phyloP scores from a whole-genome alignment of 2,329 filamentous ascomycete genomes.

The Aureobasidium sp. region DNA sequence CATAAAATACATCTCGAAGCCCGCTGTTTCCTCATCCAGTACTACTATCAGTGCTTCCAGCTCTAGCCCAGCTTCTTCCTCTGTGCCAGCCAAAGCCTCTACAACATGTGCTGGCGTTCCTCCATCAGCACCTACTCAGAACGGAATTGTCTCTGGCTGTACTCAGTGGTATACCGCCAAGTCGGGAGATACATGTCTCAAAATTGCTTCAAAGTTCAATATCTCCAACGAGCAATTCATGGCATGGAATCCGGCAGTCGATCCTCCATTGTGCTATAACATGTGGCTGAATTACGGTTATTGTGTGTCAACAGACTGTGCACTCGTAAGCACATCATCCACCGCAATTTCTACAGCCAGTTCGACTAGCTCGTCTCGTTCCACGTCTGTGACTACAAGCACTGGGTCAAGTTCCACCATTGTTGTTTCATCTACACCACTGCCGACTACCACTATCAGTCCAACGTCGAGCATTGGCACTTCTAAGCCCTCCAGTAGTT shows the following conservation, averaged over 20 bases:
- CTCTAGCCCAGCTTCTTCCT: neutral
- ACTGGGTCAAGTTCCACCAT: slow-evolving; percentile 41
- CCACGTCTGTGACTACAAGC: slow-evolving; percentile 19
- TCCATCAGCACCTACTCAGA: slow-evolving; percentile 21
- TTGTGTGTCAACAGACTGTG: slow-evolving; percentile 21
- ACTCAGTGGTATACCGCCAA: slow-evolving; percentile 23
- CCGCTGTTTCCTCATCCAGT: neutral
- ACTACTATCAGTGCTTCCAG: neutral
- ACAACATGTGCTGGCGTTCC: slow-evolving; percentile 13
- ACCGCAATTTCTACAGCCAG: neutral
- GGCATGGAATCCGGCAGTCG: slow-evolving; percentile 24
- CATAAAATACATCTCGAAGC: slow-evolving; percentile 48
- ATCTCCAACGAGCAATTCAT: slow-evolving; percentile 21
- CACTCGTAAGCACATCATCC: neutral
- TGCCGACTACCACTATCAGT: slow-evolving; percentile 23
- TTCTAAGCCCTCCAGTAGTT: neutral
- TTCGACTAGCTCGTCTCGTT: slow-evolving; percentile 6
- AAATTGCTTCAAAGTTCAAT: slow-evolving; percentile 18
- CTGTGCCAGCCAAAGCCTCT: neutral
- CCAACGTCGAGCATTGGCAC: neutral
- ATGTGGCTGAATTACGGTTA: slow-evolving; percentile 22
- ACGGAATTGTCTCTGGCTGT: slow-evolving; percentile 22
- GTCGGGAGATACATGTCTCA: slow-evolving; percentile 22
- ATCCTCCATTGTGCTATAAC: slow-evolving; percentile 19
- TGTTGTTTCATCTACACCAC: slow-evolving; percentile 35